Conservation (phyloP, 257 asterid species). For the Forsythia viridissima region DNA sequence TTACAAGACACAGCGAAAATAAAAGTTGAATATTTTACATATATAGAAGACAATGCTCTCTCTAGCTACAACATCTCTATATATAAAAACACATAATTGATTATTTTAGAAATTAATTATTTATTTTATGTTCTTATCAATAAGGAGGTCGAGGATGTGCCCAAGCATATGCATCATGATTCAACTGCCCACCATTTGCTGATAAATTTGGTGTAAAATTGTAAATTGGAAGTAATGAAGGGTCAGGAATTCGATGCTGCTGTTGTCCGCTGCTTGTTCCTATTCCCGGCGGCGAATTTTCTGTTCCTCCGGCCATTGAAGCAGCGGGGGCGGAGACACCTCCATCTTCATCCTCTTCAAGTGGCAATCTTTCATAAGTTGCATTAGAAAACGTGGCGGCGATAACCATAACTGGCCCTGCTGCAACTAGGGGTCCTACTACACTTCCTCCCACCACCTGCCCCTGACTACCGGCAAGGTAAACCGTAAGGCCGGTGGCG, state of each 20-base stretch:
- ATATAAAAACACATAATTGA: neutral
- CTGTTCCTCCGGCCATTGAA: constrained; percentile 3
- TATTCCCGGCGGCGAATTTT: constrained; percentile 33
- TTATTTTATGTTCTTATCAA: constrained; percentile 12
- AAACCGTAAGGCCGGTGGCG: constrained; percentile 42
- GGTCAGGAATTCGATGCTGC: constrained; percentile 35
- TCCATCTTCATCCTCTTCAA: constrained; percentile 41
- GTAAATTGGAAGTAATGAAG: constrained; percentile 36
- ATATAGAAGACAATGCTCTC: neutral
- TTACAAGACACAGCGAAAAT: neutral
- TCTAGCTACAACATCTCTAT: neutral
- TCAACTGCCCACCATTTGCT: constrained; percentile 43
- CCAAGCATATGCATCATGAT: constrained; percentile 51
- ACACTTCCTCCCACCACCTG: constrained; percentile 51
- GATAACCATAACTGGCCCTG: constrained; percentile 45
- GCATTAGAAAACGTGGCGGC: constrained; percentile 48
- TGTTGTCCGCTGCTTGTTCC: constrained; percentile 20
- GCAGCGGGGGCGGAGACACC: constrained; percentile 31
- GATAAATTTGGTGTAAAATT: constrained; percentile 44
- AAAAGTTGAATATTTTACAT: neutral
- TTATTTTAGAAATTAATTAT: neutral
- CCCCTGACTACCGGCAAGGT: constrained; percentile 39
- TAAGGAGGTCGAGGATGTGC: constrained; percentile 43
- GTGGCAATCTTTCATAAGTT: constrained; percentile 43
- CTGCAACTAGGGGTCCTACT: constrained; percentile 44